These are phyloP conservation scores for Colletotrichum paranaense DNA, from an alignment of 2,329 filamentous ascomycete genomes.

Conservation along the genomic window DNA sequence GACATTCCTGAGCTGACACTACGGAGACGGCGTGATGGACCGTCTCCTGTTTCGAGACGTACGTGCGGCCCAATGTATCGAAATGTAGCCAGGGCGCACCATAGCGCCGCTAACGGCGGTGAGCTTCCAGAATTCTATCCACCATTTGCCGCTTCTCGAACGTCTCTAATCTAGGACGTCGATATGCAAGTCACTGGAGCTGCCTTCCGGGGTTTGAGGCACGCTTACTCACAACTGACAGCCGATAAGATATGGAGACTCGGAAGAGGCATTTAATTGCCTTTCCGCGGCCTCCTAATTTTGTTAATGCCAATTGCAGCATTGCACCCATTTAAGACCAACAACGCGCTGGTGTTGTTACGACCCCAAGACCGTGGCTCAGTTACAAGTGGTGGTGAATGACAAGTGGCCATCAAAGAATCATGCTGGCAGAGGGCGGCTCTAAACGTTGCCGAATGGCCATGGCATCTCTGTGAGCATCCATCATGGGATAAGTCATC, in stretches of 20 bases:
- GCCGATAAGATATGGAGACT: background rate
- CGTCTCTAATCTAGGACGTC: constrained; percentile 23
- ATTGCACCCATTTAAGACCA: background rate
- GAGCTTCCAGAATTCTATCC: constrained; percentile 30
- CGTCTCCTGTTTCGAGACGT: constrained; percentile 19
- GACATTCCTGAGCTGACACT: constrained; percentile 14
- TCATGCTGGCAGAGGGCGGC: background rate
- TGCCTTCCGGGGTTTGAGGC: constrained; percentile 6
- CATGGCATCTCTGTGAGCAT: background rate
- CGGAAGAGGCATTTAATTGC: background rate
- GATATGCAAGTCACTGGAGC: background rate
- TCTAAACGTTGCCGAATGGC: background rate
- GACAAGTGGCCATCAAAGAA: background rate
- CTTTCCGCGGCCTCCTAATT: background rate
- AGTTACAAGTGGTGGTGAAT: background rate
- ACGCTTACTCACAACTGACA: constrained; percentile 17
- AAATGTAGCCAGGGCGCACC: background rate
- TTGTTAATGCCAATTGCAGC: background rate
- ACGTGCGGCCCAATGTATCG: constrained; percentile 1
- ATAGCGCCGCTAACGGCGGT: constrained; percentile 24
- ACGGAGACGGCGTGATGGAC: constrained; percentile 12
- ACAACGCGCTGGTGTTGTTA: background rate
- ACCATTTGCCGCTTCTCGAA: constrained; percentile 31
- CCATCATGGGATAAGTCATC: background rate
- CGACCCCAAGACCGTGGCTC: background rate